These are phyloP conservation scores for Cucumis melo DNA, from an alignment of 306 rosid species.

Conservation along the genomic window DNA sequence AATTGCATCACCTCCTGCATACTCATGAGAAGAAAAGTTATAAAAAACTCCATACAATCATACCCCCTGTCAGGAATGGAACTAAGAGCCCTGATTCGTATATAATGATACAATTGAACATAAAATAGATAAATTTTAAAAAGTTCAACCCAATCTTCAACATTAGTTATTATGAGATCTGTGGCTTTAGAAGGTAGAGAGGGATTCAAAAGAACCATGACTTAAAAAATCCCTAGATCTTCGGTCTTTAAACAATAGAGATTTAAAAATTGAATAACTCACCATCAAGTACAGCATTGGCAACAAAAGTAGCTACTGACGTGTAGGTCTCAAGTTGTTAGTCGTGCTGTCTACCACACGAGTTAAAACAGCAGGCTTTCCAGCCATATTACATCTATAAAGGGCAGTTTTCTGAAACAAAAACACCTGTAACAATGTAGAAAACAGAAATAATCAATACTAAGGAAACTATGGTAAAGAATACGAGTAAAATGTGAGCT, in stretches of 20 bases:
- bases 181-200: not conserved
- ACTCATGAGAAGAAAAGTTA: too few species aligned
- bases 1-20: too few species aligned
- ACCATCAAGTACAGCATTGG: conserved; percentile 99
- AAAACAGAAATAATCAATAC: not conserved
- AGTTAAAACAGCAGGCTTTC: too few species aligned
- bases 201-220: not conserved
- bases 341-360: conserved; percentile 99
- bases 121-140: too few species aligned
- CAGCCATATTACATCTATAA: conserved; percentile 91
- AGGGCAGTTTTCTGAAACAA: conserved; percentile 95
- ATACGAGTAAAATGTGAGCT: not conserved
- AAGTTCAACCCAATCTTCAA: not conserved
- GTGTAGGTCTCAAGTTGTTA: conserved; percentile 94
- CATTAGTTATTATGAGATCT: not conserved
- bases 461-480: not conserved
- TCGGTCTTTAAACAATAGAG: not conserved
- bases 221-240: not conserved
- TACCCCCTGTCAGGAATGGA: too few species aligned
- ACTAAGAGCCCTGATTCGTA: too few species aligned
- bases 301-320: conserved; percentile 99
- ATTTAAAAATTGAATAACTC: not conserved
- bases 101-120: too few species aligned
- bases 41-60: too few species aligned
- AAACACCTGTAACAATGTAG: conserved; percentile 51